Percentiles rank a stretch among this genome's conserved stretches.
phyloP scores from a whole-genome alignment of 306 rosid genomes.

The Cyamopsis tetragonoloba region DNA sequence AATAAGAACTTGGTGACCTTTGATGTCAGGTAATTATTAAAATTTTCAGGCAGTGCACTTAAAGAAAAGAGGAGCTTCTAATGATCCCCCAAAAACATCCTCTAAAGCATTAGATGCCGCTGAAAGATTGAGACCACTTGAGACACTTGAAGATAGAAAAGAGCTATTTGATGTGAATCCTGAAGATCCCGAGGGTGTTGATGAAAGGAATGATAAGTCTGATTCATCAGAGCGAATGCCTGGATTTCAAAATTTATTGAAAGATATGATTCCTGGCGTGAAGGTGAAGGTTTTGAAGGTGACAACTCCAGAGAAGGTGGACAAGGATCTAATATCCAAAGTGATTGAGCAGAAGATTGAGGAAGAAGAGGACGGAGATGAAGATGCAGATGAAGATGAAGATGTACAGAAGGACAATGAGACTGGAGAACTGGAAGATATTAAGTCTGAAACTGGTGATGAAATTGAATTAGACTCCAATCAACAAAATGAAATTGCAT shows the following conservation, averaged over 20 bases:
- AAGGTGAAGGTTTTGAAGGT: constrained; percentile 74
- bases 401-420: not conserved
- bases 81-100: constrained; percentile 31
- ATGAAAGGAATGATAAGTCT: constrained; percentile 34
- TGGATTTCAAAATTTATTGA: constrained; percentile 57
- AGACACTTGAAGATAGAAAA: constrained; percentile 43
- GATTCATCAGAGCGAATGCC: constrained; percentile 52
- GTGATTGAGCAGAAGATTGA: not conserved
- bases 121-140: constrained; percentile 41
- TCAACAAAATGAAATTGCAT: not conserved
- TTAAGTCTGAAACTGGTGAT: not conserved
- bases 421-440: not conserved
- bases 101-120: constrained; percentile 9
- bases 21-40: constrained; percentile 1
- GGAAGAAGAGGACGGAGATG: not conserved
- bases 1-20: not conserved
- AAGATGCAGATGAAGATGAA: not conserved
- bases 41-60: constrained; percentile 66
- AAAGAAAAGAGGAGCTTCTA: constrained; percentile 31
- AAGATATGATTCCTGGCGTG: constrained; percentile 68
- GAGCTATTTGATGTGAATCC: constrained; percentile 42
- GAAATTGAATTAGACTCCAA: not conserved
- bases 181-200: constrained; percentile 55
- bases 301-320: constrained; percentile 17
- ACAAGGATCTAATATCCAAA: not conserved